These are phyloP conservation scores for Stylosanthes scabra DNA, from an alignment of 331 rosid species.

Conservation along the genomic window DNA sequence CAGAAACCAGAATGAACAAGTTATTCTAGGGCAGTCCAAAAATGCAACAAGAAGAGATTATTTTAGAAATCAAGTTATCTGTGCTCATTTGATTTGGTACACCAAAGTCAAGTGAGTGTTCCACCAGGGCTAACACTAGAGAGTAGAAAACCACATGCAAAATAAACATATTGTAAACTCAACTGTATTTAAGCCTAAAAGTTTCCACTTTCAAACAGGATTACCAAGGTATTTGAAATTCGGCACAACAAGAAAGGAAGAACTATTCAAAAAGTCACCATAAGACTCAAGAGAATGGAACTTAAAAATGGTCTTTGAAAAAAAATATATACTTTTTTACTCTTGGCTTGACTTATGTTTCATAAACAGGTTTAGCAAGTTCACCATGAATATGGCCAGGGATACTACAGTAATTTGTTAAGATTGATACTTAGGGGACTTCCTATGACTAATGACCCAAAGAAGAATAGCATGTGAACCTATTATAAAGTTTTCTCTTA, in stretches of 20 bases:
- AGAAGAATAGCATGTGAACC: constrained; percentile 12
- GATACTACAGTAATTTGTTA: not conserved
- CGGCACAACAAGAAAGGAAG: constrained; percentile 1
- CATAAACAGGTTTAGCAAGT: constrained; percentile 9
- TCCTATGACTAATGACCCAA: not conserved
- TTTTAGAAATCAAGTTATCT: not conserved
- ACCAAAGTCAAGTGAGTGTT: constrained; percentile 7
- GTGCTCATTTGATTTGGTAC: too few species aligned
- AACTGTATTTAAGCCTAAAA: constrained; percentile 8
- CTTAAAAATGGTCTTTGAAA: not conserved
- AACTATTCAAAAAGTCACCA: constrained; percentile 11
- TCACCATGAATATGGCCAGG: not conserved
- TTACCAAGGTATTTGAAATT: not conserved
- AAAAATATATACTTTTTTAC: not conserved
- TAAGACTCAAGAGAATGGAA: constrained; percentile 9
- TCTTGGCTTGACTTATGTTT: constrained; percentile 7
- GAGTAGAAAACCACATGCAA: constrained; percentile 21
- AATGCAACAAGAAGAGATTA: not conserved
- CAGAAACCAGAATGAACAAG: not conserved
- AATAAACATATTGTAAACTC: not conserved
- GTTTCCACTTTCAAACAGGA: constrained; percentile 15
- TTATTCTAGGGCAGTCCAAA: constrained; percentile 28
- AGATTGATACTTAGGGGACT: too few species aligned
- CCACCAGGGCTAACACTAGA: constrained; percentile 23
- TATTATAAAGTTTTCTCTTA: constrained; percentile 5